phyloP scores from a whole-genome alignment of 1,284 basidiomycete genomes.

The Fomitopsis pinicola region DNA sequence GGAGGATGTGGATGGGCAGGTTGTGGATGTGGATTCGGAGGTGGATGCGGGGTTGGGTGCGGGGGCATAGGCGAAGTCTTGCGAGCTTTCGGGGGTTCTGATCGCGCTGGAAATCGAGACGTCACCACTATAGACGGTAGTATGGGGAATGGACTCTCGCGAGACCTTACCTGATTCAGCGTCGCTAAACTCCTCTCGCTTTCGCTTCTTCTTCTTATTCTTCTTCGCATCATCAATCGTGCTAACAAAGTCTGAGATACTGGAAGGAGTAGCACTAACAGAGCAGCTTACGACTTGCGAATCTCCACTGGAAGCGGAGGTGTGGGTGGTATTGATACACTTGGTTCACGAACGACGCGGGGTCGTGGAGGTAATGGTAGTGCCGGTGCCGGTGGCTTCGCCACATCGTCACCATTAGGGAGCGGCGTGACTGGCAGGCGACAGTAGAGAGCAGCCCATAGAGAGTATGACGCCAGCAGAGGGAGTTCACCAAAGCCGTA shows the following conservation, averaged over 20 bases:
- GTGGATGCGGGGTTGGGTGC: conserved; percentile 27
- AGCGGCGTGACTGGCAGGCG: conserved; percentile 43
- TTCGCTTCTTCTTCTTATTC: conserved; percentile 80
- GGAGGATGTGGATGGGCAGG: conserved; percentile 33
- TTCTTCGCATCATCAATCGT: conserved; percentile 51
- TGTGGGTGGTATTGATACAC: conserved; percentile 32
- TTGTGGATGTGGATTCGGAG: conserved; percentile 30
- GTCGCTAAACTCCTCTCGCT: conserved; percentile 77
- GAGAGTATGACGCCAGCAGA: background rate
- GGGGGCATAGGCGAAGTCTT: conserved; percentile 50
- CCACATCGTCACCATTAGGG: conserved; percentile 41
- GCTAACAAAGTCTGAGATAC: conserved; percentile 18
- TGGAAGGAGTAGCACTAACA: background rate
- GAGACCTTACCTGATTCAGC: conserved; percentile 45
- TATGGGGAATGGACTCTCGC: background rate
- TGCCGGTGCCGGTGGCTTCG: conserved; percentile 30
- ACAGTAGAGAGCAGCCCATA: background rate
- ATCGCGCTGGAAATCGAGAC: background rate
- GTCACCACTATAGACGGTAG: background rate
- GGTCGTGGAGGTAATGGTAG: conserved; percentile 28
- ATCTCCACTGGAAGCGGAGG: conserved; percentile 30
- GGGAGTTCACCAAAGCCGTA: background rate
- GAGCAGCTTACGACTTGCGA: conserved; percentile 35
- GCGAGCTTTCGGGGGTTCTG: conserved; percentile 47
- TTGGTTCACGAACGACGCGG: conserved; percentile 35